Evolutionary conservation across 176 grass and related monocot genomes (phyloP).

Genomic region (Saccharum officinarum): DNA sequence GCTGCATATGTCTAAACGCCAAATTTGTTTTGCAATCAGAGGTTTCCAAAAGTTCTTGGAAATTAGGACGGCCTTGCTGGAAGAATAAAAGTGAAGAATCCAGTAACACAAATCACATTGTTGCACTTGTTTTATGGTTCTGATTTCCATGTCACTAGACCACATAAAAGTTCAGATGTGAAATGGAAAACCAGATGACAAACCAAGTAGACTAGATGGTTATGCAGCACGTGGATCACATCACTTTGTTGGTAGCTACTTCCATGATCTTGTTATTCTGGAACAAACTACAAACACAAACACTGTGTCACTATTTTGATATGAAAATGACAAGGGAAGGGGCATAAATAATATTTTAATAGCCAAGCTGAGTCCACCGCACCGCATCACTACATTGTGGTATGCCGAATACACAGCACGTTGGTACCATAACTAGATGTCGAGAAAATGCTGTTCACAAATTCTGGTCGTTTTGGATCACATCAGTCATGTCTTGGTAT

Average conservation of each 20-base stretch:
- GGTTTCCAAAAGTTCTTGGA: neutral
- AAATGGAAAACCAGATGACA: neutral
- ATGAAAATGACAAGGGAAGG: neutral
- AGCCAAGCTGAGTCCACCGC: slow-evolving; percentile 4
- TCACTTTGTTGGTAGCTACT: slow-evolving; percentile 22
- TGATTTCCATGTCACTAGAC: neutral
- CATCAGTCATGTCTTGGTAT: slow-evolving; percentile 3
- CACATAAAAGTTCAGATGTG: neutral
- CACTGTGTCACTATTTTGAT: neutral
- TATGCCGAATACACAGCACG: slow-evolving; percentile 23
- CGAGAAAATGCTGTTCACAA: slow-evolving; percentile 1
- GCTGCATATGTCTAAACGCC: slow-evolving; percentile 29
- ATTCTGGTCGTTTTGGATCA: slow-evolving; percentile 30
- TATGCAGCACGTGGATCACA: slow-evolving; percentile 4
- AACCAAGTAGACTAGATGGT: slow-evolving; percentile 19
- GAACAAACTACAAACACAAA: neutral
- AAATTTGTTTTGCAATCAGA: slow-evolving; percentile 17
- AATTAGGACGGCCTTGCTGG: neutral
- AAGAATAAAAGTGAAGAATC: neutral
- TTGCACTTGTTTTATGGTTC: slow-evolving; percentile 12
- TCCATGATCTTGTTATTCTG: neutral
- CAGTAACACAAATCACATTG: slow-evolving; percentile 2
- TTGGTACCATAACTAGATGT: slow-evolving; percentile 40
- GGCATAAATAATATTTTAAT: neutral
- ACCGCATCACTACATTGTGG: neutral